Evolutionary conservation across 2,329 filamentous ascomycete species (phyloP), one percentile per base, ranked within the genome.

Genomic region (Aspergillus flavus): DNA sequence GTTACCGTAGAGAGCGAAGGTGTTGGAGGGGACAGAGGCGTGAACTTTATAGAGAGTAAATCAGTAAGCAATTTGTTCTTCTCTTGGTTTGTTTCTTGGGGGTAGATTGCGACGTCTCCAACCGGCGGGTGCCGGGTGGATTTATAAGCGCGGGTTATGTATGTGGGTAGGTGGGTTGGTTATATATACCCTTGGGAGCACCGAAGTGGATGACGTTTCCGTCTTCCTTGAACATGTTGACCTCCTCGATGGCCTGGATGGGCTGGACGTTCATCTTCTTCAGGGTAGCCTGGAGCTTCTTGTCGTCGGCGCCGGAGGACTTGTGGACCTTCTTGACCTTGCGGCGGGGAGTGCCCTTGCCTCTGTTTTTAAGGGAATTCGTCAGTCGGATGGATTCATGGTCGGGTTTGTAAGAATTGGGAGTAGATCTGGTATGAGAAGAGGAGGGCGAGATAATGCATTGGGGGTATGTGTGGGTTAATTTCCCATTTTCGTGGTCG

Each of bases 141-240:
- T 36, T 52, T 52, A 23, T 30, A 30, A 52, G 48, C 30, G 12
- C 16, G 4, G 32, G 55, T n/a, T 50, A 48, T 10, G 36, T 10
- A 58, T n/a, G n/a, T 19, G 46, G n/a, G 26, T 26, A 6, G 46
- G 6, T 43, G 28, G 48, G 39, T 28, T n/a, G 30, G 30, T 16
- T 14, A 55, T 55, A 85, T 88, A 78, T 84, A 98, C 95, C 95
- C 87, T 97, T 97, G 75, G 95, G 95, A 78, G 92, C 92, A 76
- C 93, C 91, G 81, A 99, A 99, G 89, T 99, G 95, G 79, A 99
- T 98, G 82, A 99, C 95, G 83, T 99, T 99, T 82, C 95, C 95
- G 81, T 99, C 95, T 80, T 92, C 91, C 91, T 99, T 99, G 91
- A 99, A 99, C 95, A 99, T 99, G 91, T 99, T 99, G 82, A 99